These are phyloP conservation scores for Karstenula rhodostoma DNA, from an alignment of 2,329 filamentous ascomycete genomes.

Conservation along the genomic window DNA sequence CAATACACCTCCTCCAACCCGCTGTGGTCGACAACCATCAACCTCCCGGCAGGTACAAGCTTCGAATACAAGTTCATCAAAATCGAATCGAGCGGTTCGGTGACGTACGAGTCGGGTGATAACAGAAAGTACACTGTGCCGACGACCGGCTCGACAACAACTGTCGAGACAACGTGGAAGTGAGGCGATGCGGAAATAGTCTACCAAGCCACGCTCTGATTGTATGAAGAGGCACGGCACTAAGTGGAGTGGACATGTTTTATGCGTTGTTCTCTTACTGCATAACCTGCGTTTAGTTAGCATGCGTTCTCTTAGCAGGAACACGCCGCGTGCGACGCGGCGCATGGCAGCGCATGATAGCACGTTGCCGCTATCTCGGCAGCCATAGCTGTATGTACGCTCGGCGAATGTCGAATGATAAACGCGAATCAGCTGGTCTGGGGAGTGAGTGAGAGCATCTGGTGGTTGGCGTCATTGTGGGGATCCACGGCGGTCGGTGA, in stretches of 20 bases:
- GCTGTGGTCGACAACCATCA: slow-evolving; percentile 55
- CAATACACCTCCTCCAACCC: slow-evolving; percentile 55
- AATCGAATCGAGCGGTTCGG: slow-evolving; percentile 55
- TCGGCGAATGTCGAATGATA: not conserved
- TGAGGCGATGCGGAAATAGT: slow-evolving; percentile 11
- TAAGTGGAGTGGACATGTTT: not conserved
- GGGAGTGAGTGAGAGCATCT: not conserved
- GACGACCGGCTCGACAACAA: slow-evolving; percentile 28
- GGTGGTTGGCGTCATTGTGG: not conserved
- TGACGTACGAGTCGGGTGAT: slow-evolving; percentile 54
- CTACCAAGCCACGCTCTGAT: not conserved
- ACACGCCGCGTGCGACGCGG: not conserved
- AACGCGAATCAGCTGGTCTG: not conserved
- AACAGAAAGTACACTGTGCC: slow-evolving; percentile 53
- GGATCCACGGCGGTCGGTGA: not conserved
- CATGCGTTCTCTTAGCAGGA: not conserved
- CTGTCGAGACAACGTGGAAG: slow-evolving; percentile 35
- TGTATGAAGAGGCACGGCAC: not conserved
- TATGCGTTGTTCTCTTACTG: not conserved
- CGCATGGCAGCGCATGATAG: not conserved
- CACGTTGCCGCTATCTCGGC: not conserved
- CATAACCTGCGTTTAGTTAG: not conserved
- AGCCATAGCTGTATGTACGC: not conserved
- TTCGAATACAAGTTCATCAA: slow-evolving; percentile 59
- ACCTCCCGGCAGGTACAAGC: slow-evolving; percentile 52